These are phyloP conservation scores for Catharanthus roseus DNA, from an alignment of 257 asterid species.

Conservation along the genomic window DNA sequence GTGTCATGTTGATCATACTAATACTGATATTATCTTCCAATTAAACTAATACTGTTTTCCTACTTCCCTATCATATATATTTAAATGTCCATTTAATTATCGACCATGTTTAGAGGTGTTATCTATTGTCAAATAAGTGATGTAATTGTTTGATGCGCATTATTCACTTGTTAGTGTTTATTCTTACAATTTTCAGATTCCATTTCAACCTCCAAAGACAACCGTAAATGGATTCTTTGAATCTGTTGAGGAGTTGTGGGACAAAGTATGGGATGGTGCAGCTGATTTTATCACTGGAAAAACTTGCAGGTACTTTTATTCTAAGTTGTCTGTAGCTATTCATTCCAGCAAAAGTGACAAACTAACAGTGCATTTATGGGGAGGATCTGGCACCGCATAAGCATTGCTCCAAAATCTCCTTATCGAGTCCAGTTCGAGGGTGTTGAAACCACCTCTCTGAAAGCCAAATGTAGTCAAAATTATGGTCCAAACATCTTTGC, in stretches of 20 bases:
- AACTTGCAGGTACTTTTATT: conserved; percentile 67
- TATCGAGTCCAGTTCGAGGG: neutral
- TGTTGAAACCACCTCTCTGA: neutral
- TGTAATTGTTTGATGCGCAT: neutral
- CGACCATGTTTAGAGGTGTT: neutral
- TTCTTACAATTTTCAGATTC: conserved; percentile 39
- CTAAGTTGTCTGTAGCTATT: neutral
- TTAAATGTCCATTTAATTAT: neutral
- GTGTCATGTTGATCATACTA: neutral
- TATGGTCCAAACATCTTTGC: neutral
- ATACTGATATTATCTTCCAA: neutral
- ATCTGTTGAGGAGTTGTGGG: conserved; percentile 72
- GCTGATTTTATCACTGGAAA: conserved; percentile 67
- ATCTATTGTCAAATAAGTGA: neutral
- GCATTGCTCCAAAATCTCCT: neutral
- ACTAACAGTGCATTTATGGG: neutral
- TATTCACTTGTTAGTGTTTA: conserved; percentile 1
- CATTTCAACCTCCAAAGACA: conserved; percentile 80
- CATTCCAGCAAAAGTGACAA: neutral
- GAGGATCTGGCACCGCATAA: neutral
- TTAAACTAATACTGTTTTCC: neutral
- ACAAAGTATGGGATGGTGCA: conserved; percentile 47
- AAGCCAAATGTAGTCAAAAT: neutral
- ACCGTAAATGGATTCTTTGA: conserved; percentile 65
- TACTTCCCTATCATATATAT: neutral